Evolutionary conservation across 108 stramenopile genomes (phyloP).

Genomic region (Poteriospumella lacustris): DNA sequence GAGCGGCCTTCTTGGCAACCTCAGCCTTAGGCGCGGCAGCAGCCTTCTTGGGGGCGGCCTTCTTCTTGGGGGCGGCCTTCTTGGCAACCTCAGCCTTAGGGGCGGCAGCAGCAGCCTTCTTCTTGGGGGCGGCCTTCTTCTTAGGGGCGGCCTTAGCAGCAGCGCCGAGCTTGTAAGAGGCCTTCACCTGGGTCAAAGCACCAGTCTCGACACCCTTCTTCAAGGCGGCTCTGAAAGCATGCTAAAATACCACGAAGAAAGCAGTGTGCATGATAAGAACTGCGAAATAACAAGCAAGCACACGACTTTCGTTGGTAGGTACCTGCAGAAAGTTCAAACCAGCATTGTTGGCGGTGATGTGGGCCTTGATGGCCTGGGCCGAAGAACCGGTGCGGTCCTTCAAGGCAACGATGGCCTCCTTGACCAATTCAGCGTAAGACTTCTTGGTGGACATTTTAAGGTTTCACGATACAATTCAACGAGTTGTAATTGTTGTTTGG

Average conservation of each 20-base stretch:
- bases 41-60: slow-evolving; percentile 3
- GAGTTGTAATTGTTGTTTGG: too few species aligned
- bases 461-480: too few species aligned
- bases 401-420: slow-evolving; percentile 38
- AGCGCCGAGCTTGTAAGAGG: slow-evolving; percentile 39
- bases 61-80: background rate
- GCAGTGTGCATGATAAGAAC: background rate
- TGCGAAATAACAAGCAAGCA: background rate
- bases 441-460: slow-evolving; percentile 12
- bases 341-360: slow-evolving; percentile 37
- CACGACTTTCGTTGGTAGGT: background rate
- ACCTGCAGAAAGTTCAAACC: slow-evolving; percentile 36
- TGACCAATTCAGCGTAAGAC: slow-evolving; percentile 26
- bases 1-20: background rate
- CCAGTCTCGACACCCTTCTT: slow-evolving; percentile 42
- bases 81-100: background rate
- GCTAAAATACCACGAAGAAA: slow-evolving; percentile 10
- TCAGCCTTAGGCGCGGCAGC: background rate
- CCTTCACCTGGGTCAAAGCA: slow-evolving; percentile 39
- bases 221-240: slow-evolving; percentile 42
- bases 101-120: background rate
- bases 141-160: slow-evolving; percentile 21
- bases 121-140: background rate
- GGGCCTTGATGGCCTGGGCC: slow-evolving; percentile 43
- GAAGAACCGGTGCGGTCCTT: slow-evolving; percentile 51